Evolutionary conservation across 805 yeast species (phyloP).

Genomic region (Cephaloascus albidus): DNA sequence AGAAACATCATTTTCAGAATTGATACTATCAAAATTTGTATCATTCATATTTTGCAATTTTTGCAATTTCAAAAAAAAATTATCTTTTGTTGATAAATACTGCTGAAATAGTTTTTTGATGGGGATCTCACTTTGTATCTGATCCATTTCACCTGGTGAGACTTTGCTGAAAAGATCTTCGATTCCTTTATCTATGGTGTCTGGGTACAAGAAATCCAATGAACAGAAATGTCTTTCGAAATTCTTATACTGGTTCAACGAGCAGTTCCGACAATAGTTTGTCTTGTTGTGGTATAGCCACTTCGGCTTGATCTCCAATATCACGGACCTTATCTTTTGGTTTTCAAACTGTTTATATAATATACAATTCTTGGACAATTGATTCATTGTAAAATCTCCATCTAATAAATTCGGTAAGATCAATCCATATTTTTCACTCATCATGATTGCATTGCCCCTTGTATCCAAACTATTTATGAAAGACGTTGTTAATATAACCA

Average conservation of each 20-base stretch:
- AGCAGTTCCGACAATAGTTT: conserved; percentile 48
- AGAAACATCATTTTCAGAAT: conserved; percentile 21
- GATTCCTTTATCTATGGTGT: conserved; percentile 19
- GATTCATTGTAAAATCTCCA: conserved; percentile 16
- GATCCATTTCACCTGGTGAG: conserved; percentile 4
- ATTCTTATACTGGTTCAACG: conserved; percentile 28
- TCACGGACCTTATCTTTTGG: conserved; percentile 11
- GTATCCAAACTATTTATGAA: conserved; percentile 19
- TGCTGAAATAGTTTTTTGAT: conserved; percentile 15
- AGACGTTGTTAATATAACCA: conserved; percentile 18
- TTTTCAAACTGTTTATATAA: conserved; percentile 9
- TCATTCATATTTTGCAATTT: conserved; percentile 20
- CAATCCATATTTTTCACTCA: conserved; percentile 32
- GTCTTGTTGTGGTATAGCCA: conserved; percentile 44
- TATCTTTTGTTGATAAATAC: conserved; percentile 15
- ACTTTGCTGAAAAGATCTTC: conserved; percentile 14
- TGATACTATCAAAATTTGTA: conserved; percentile 14
- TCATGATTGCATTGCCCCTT: conserved; percentile 17
- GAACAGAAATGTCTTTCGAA: conserved; percentile 35
- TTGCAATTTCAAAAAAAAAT: conserved; percentile 23
- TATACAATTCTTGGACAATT: conserved; percentile 25
- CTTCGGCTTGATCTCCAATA: conserved; percentile 51
- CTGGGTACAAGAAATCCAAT: conserved; percentile 25
- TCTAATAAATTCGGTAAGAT: conserved; percentile 31
- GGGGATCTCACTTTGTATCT: conserved; percentile 12